Percentiles rank a stretch among this genome's conserved stretches.
phyloP scores from a whole-genome alignment of 2,329 filamentous ascomycete species.

The Metarhizium anisopliae region DNA sequence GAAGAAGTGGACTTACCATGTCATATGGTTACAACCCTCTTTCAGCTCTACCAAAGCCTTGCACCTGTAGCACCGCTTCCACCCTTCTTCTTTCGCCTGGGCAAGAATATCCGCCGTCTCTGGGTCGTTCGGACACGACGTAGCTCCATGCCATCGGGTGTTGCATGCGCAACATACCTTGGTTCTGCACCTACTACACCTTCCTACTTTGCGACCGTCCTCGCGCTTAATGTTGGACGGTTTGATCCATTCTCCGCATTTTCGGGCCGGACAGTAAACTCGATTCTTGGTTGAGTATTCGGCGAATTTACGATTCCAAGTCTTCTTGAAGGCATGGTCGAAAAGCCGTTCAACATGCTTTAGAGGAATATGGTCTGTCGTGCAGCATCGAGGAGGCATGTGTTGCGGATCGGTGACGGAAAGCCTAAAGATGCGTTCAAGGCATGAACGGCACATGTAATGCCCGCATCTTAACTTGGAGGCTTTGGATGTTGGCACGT shows the following conservation, averaged over 20 bases:
- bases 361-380: conserved; percentile 60
- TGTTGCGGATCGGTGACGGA: conserved; percentile 69
- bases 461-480: conserved; percentile 71
- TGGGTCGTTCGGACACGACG: conserved; percentile 64
- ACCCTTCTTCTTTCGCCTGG: conserved; percentile 58
- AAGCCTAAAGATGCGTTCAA: conserved; percentile 65
- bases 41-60: conserved; percentile 66
- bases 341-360: conserved; percentile 71
- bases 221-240: conserved; percentile 56
- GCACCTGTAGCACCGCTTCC: conserved; percentile 70
- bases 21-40: conserved; percentile 84
- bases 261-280: conserved; percentile 64
- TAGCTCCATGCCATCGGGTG: conserved; percentile 60
- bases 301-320: conserved; percentile 73
- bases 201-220: conserved; percentile 54
- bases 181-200: conserved; percentile 61
- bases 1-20: conserved; percentile 49
- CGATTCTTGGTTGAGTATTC: conserved; percentile 68
- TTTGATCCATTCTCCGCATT: conserved; percentile 74
- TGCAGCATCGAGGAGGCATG: conserved; percentile 83
- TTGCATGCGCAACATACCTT: conserved; percentile 70
- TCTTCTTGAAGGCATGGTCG: conserved; percentile 62
- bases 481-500: conserved; percentile 52
- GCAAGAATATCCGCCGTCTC: conserved; percentile 55
- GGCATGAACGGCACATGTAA: conserved; percentile 69